These are phyloP conservation scores for Syncephalis fuscata DNA, from an alignment of 371 early-diverging fungal genomes.

Conservation along the genomic window DNA sequence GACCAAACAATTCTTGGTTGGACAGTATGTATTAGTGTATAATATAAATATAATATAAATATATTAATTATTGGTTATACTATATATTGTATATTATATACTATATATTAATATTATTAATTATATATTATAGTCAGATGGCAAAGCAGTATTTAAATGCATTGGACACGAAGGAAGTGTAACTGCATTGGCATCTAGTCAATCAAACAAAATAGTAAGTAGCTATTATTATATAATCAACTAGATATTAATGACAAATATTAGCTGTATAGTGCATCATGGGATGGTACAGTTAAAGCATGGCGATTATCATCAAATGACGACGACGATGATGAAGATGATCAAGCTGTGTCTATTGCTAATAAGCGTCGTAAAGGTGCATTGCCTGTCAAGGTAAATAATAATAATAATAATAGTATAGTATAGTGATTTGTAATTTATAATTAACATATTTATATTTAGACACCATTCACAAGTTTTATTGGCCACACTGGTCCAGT, in stretches of 20 bases:
- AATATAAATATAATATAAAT: no score
- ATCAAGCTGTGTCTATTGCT: constrained; percentile 23
- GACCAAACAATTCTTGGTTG: constrained; percentile 10
- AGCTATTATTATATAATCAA: neutral
- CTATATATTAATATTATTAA: no score
- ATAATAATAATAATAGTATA: neutral
- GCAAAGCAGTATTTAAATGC: constrained; percentile 39
- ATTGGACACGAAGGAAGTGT: constrained; percentile 60
- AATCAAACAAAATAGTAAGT: constrained; percentile 7
- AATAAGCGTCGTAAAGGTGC: constrained; percentile 26
- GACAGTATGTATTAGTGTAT: constrained; percentile 2
- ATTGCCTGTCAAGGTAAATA: constrained; percentile 25
- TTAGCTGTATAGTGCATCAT: constrained; percentile 65
- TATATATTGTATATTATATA: no score
- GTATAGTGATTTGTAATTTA: neutral
- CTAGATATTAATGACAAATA: constrained; percentile 1
- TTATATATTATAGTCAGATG: constrained; percentile 1
- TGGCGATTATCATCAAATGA: constrained; percentile 46
- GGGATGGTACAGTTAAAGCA: constrained; percentile 59
- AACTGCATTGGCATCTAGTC: constrained; percentile 15
- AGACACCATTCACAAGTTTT: constrained; percentile 24
- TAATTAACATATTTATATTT: neutral
- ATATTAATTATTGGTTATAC: no score
- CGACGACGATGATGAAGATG: constrained; percentile 33
- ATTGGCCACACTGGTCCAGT: constrained; percentile 76